Evolutionary conservation across 1,284 basidiomycete species (phyloP).

Genomic region (Rhodotorula mucilaginosa): DNA sequence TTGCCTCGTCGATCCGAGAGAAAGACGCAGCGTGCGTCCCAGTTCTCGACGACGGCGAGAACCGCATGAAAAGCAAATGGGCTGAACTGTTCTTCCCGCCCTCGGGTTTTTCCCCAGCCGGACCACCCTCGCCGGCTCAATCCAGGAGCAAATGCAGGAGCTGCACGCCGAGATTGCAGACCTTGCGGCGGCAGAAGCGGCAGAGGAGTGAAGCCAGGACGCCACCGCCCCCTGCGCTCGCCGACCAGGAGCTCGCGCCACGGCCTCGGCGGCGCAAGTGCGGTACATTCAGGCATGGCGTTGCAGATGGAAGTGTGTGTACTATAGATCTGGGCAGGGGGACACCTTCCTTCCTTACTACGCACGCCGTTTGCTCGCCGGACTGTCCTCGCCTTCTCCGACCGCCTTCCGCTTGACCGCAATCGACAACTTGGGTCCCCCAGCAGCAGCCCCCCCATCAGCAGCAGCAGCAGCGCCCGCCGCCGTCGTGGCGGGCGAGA

Average conservation of each 20-base stretch:
- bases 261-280: too few relatives aligned
- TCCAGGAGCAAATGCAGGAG: constrained; percentile 35
- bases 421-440: constrained; percentile 21
- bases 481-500: constrained; percentile 13
- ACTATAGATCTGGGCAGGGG: too few relatives aligned
- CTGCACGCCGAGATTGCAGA: constrained; percentile 35
- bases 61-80: too few relatives aligned
- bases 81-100: neutral
- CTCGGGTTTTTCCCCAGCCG: neutral
- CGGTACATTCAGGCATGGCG: too few relatives aligned
- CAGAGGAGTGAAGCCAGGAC: neutral
- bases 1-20: constrained; percentile 12
- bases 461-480: neutral
- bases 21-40: constrained; percentile 20
- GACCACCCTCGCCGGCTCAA: constrained; percentile 1
- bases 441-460: neutral
- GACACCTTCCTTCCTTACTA: neutral
- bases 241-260: too few relatives aligned
- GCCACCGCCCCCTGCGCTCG: too few relatives aligned
- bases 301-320: too few relatives aligned
- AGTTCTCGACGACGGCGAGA: too few relatives aligned
- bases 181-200: constrained; percentile 14
- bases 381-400: constrained; percentile 24
- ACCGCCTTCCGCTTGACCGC: constrained; percentile 36
- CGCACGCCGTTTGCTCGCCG: constrained; percentile 23